Conservation (phyloP, 495 filamentous ascomycete species). For the Trichoderma reesei region DNA sequence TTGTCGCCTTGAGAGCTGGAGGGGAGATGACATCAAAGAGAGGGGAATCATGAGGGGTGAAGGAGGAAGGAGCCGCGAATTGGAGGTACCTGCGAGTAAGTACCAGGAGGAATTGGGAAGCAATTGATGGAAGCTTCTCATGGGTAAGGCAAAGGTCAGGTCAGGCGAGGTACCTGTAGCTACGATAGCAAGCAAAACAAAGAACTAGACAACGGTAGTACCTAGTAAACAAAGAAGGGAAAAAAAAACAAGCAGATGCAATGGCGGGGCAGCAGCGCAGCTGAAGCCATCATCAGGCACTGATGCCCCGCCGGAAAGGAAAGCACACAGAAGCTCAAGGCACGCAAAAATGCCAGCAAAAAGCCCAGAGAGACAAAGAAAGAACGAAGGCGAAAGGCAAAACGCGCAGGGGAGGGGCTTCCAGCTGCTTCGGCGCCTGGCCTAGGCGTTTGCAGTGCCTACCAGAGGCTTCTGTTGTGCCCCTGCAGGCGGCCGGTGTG, state of each 20-base stretch:
- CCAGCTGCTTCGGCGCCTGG: not conserved
- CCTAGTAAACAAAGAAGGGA: not conserved
- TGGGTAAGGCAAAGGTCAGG: too few species aligned
- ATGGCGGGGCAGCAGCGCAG: too few species aligned
- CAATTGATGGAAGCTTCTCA: too few species aligned
- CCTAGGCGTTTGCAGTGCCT: constrained; percentile 2
- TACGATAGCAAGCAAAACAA: not conserved
- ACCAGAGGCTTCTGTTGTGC: not conserved
- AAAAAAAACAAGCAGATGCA: not conserved
- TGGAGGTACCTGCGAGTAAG: not conserved
- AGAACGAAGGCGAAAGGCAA: too few species aligned
- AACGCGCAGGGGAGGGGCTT: not conserved
- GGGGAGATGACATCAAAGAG: constrained; percentile 6
- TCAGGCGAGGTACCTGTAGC: too few species aligned
- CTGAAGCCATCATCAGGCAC: not conserved
- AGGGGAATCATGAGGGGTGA: not conserved
- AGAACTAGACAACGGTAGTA: not conserved
- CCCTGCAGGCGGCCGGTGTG: constrained; percentile 4
- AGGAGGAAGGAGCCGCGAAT: not conserved
- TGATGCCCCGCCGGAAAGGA: not conserved
- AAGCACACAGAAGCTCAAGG: too few species aligned
- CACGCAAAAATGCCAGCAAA: too few species aligned
- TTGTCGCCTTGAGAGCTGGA: not conserved
- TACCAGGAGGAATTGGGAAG: not conserved
- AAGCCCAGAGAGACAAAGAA: too few species aligned